Evolutionary conservation across 768 basidiomycete species (phyloP).

Genomic region (Flagelloscypha sp.): DNA sequence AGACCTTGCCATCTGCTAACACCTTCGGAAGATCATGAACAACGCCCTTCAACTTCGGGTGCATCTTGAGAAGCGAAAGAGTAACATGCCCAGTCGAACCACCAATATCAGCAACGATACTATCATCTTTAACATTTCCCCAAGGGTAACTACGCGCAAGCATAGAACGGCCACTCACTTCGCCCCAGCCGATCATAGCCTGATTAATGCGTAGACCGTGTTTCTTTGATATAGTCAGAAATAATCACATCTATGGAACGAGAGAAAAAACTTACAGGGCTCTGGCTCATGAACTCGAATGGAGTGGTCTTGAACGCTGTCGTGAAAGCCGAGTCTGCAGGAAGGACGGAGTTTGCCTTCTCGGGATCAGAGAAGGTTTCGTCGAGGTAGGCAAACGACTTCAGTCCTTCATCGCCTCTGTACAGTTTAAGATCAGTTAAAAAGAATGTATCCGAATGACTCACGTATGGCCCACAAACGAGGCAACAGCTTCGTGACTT

Average conservation of each 20-base stretch:
- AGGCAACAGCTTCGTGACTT: conserved; percentile 22
- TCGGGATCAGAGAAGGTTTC: conserved; percentile 28
- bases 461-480: conserved; percentile 19
- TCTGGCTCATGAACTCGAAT: no score
- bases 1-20: no score
- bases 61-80: conserved; percentile 22
- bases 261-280: no score
- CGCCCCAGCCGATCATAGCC: conserved; percentile 25
- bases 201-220: conserved; percentile 22
- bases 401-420: conserved; percentile 14
- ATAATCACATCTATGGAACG: no score
- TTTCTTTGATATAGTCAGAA: no score
- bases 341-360: no score
- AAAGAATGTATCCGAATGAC: conserved; percentile 2
- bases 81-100: conserved; percentile 31
- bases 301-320: no score
- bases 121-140: conserved; percentile 18
- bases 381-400: conserved; percentile 19
- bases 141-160: conserved; percentile 27
- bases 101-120: conserved; percentile 31
- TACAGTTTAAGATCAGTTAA: background rate
- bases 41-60: conserved; percentile 27
- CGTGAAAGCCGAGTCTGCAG: conserved; percentile 10
- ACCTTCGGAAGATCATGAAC: conserved; percentile 28
- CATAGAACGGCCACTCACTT: conserved; percentile 18